Conservation (phyloP, 2,329 filamentous ascomycete species). For the Proliferodiscus dingleyae region DNA sequence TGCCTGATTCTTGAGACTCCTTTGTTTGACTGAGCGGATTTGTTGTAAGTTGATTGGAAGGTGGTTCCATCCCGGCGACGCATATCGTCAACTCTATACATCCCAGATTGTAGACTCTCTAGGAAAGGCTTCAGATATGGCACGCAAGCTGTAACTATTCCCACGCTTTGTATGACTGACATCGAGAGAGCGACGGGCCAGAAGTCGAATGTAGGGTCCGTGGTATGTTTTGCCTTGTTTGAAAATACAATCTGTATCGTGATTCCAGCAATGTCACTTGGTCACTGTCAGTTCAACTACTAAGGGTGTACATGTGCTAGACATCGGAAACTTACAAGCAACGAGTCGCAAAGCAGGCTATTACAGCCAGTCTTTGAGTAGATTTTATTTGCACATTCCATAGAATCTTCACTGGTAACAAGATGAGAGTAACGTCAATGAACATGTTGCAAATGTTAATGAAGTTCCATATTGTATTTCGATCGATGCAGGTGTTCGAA, state of each 20-base stretch:
- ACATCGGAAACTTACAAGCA: constrained; percentile 30
- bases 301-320: neutral
- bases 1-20: too few relatives aligned
- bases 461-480: constrained; percentile 40
- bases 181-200: constrained; percentile 4
- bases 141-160: constrained; percentile 14
- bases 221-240: neutral
- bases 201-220: neutral
- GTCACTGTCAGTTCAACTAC: neutral
- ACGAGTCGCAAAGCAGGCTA: constrained; percentile 9
- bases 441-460: constrained; percentile 44
- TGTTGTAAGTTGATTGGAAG: too few relatives aligned
- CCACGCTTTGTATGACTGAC: constrained; percentile 5
- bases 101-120: constrained; percentile 11
- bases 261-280: constrained; percentile 2
- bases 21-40: too few relatives aligned
- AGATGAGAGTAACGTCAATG: constrained; percentile 41
- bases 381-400: constrained; percentile 40
- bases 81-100: constrained; percentile 8
- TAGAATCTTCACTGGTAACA: constrained; percentile 40
- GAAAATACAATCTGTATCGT: neutral
- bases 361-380: constrained; percentile 26
- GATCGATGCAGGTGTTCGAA: constrained; percentile 16
- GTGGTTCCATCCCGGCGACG: constrained; percentile 2
- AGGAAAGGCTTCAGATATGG: constrained; percentile 17